These are phyloP conservation scores for Vickermania ingenoplastis DNA, from an alignment of 208 protist species.

Conservation along the genomic window DNA sequence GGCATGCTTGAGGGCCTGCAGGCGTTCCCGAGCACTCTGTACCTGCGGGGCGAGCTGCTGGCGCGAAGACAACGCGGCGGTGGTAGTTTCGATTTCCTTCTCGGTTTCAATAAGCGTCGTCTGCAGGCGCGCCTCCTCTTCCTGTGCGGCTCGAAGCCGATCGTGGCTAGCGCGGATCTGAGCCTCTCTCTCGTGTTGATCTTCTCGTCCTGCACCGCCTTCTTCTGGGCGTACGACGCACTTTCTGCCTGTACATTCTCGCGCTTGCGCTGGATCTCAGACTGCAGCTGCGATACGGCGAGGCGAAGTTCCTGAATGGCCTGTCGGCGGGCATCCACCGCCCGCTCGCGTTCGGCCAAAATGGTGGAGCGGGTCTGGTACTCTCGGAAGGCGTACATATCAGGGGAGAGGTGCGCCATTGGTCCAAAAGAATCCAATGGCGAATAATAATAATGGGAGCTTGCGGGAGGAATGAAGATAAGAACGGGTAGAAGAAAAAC, in stretches of 20 bases:
- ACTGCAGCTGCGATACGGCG: slow-evolving; percentile 26
- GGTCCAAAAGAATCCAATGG: background rate
- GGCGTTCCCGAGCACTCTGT: slow-evolving; percentile 21
- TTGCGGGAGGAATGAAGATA: too few relatives aligned
- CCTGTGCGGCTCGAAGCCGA: slow-evolving; percentile 29
- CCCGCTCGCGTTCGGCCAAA: slow-evolving; percentile 52
- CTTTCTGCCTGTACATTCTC: slow-evolving; percentile 49
- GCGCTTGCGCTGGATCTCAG: slow-evolving; percentile 35
- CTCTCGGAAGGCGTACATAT: slow-evolving; percentile 49
- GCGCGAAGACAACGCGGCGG: slow-evolving; percentile 34
- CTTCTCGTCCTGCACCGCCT: slow-evolving; percentile 66
- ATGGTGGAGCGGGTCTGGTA: slow-evolving; percentile 55
- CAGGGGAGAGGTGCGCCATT: slow-evolving; percentile 16
- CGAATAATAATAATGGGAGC: too few relatives aligned
- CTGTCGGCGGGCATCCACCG: slow-evolving; percentile 43
- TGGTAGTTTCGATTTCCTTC: slow-evolving; percentile 23
- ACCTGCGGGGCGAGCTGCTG: slow-evolving; percentile 27
- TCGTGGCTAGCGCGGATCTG: slow-evolving; percentile 40
- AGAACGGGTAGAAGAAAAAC: too few relatives aligned
- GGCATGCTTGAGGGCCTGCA: slow-evolving; percentile 51
- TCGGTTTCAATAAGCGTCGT: slow-evolving; percentile 23
- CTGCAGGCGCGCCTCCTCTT: slow-evolving; percentile 49
- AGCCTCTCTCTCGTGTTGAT: slow-evolving; percentile 39
- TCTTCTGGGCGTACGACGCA: slow-evolving; percentile 28
- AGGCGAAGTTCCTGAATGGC: slow-evolving; percentile 53